Base-by-base conservation (phyloP, 441 rosid species). In the Gossypium lobatum region DNA sequence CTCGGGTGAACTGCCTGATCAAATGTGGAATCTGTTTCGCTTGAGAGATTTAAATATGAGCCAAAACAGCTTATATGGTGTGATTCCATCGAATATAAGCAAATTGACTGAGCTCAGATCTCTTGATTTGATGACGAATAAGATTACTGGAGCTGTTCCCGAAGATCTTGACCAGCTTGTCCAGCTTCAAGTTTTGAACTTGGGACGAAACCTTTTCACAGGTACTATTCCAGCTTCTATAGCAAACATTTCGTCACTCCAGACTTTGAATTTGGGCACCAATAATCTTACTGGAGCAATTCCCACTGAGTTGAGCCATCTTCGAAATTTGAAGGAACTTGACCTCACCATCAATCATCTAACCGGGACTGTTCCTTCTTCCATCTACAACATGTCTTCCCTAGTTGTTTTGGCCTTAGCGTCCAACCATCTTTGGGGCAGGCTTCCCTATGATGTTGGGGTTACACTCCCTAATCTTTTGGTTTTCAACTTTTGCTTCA, bases 321-420 rank as follows among this genome's bases (percentile, higher is more conserved):
- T 86, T 21, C 42, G 21, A 50, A 82, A 73, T 16, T 70, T 86
- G 28, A 57, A 83, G 62, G 52, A 34, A 13, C 86, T 88, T 62
- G 88, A 82, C 76, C 82, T 88, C 42, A 76, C 80, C 25, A 77
- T 88, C 55, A 88, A 88, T 66, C 73, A 73, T 61, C 77, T 88
- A 61, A 48, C 46, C 0, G 87, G 89, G 10, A 64, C 70, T 1
- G 75, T 85, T 52, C 88, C 92, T 48, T 63, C 82, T 8, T 50
- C 77, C 63, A 77, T 88, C 11, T 86, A 84, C 78, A 88, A 84
- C 77, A 84, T 86, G 71, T 73, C 89, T 50, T 84, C 89, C 14
- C 57, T 88, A 9, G 85, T 79, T 53, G 46, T 64, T 50, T 73
- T 88, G 26, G 87, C 77, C 70, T 13, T 86, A 25, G 91, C 91